Evolutionary conservation across 2,329 filamentous ascomycete species (phyloP).

Genomic region (Huntiella savannae): DNA sequence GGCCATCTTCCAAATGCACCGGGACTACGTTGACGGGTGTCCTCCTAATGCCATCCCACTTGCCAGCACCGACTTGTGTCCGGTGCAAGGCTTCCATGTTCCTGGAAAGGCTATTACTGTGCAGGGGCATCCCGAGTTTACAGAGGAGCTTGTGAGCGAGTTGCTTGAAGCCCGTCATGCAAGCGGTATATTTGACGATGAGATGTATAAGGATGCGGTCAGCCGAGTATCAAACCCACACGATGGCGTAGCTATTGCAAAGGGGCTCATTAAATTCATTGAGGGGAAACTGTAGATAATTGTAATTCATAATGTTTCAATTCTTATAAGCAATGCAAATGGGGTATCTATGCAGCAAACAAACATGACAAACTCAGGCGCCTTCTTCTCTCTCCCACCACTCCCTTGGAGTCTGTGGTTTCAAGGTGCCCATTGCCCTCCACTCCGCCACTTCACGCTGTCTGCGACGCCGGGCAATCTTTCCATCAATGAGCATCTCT

Average conservation of each 20-base stretch:
- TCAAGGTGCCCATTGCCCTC: constrained; percentile 2
- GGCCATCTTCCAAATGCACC: constrained; percentile 73
- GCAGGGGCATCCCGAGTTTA: constrained; percentile 79
- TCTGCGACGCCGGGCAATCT: constrained; percentile 27
- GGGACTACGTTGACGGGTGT: constrained; percentile 49
- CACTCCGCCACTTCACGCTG: constrained; percentile 26
- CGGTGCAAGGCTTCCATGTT: constrained; percentile 63
- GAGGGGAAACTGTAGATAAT: constrained; percentile 26
- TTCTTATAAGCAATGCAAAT: constrained; percentile 7
- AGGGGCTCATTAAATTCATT: constrained; percentile 60
- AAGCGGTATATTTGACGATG: constrained; percentile 50
- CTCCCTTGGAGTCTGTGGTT: not conserved
- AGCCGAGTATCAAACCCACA: constrained; percentile 46
- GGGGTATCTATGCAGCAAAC: constrained; percentile 1
- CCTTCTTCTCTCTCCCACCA: constrained; percentile 22
- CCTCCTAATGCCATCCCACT: constrained; percentile 43
- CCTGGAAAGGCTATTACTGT: constrained; percentile 50
- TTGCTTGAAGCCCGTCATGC: constrained; percentile 45
- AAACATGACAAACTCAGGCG: not conserved
- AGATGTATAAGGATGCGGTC: constrained; percentile 47
- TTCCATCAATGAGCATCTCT: constrained; percentile 32
- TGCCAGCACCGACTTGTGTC: constrained; percentile 45
- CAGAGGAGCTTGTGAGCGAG: constrained; percentile 48
- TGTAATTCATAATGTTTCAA: not conserved
- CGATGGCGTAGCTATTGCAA: constrained; percentile 59